Evolutionary conservation across 164 flowering plant species (phyloP).

Genomic region (Vitis labrusca): DNA sequence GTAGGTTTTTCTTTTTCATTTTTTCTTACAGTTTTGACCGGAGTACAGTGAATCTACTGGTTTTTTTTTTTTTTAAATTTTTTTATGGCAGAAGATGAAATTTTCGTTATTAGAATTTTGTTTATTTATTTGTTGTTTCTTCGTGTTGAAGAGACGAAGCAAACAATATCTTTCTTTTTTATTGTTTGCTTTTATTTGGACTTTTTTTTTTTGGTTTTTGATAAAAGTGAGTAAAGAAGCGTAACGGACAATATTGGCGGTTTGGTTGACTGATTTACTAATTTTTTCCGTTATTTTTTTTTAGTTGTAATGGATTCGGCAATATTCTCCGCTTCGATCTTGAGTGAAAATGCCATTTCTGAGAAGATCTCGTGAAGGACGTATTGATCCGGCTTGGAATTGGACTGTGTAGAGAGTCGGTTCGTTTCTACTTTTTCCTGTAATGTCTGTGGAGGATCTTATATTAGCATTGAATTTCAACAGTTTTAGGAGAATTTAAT

Average conservation of each 20-base stretch:
- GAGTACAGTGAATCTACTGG: too few species aligned
- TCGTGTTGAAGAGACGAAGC: slow-evolving; percentile 6
- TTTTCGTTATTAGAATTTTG: background rate
- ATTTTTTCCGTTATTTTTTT: background rate
- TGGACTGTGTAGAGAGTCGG: background rate
- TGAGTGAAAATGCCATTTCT: slow-evolving; percentile 1
- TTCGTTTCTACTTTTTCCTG: background rate
- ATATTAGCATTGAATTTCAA: too few species aligned
- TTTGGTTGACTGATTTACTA: slow-evolving; percentile 10
- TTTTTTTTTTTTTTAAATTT: too few species aligned
- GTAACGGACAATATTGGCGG: slow-evolving; percentile 14
- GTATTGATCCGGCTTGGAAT: slow-evolving; percentile 10
- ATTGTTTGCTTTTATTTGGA: background rate
- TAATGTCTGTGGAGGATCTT: background rate
- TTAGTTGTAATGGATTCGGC: slow-evolving; percentile 12
- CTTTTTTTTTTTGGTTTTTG: background rate
- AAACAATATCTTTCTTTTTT: background rate
- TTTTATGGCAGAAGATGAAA: background rate
- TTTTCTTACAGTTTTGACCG: background rate
- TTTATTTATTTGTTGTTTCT: background rate
- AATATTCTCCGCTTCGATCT: slow-evolving; percentile 15
- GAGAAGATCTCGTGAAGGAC: slow-evolving; percentile 4
- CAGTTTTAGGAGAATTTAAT: background rate
- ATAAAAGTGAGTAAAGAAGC: slow-evolving; percentile 16
- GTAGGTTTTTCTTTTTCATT: background rate